Evolutionary conservation across 2,329 filamentous ascomycete genomes (phyloP).

Genomic region (Plectosphaerella cucumerina): DNA sequence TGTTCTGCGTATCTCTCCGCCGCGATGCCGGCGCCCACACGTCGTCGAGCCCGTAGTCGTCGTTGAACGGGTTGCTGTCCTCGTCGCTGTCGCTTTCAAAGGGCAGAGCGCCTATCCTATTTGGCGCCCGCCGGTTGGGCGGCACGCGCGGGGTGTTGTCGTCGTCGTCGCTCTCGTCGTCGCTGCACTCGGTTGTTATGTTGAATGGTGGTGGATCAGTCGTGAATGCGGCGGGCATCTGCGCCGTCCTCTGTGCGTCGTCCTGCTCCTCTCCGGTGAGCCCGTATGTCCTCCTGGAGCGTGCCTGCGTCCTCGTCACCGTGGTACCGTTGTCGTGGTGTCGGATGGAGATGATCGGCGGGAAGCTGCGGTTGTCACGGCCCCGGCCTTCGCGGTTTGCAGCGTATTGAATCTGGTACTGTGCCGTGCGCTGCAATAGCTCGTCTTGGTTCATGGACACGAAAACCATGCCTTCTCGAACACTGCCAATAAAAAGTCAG

Average conservation of each 20-base stretch:
- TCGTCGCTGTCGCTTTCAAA: constrained; percentile 47
- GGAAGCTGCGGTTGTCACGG: constrained; percentile 20
- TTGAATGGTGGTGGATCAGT: constrained; percentile 43
- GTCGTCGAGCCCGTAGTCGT: constrained; percentile 28
- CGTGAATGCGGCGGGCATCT: constrained; percentile 54
- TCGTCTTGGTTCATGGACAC: constrained; percentile 82
- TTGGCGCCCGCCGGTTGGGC: constrained; percentile 36
- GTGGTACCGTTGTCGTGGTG: constrained; percentile 48
- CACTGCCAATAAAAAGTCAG: constrained; percentile 41
- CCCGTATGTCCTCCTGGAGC: constrained; percentile 40
- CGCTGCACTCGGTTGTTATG: constrained; percentile 57
- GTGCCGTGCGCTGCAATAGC: constrained; percentile 65
- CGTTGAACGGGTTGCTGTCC: constrained; percentile 20
- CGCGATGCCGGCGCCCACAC: constrained; percentile 15
- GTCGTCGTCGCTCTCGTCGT: constrained; percentile 48
- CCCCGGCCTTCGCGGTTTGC: constrained; percentile 17
- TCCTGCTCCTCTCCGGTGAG: constrained; percentile 37
- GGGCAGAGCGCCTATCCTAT: constrained; percentile 50
- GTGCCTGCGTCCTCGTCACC: constrained; percentile 37
- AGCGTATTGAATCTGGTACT: constrained; percentile 69
- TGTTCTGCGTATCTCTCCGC: constrained; percentile 15
- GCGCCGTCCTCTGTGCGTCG: constrained; percentile 42
- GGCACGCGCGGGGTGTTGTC: constrained; percentile 12
- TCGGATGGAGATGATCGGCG: constrained; percentile 44
- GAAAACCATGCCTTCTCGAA: constrained; percentile 90